phyloP scores from a whole-genome alignment of 108 stramenopile genomes.

The Aurantiochytrium sp. region DNA sequence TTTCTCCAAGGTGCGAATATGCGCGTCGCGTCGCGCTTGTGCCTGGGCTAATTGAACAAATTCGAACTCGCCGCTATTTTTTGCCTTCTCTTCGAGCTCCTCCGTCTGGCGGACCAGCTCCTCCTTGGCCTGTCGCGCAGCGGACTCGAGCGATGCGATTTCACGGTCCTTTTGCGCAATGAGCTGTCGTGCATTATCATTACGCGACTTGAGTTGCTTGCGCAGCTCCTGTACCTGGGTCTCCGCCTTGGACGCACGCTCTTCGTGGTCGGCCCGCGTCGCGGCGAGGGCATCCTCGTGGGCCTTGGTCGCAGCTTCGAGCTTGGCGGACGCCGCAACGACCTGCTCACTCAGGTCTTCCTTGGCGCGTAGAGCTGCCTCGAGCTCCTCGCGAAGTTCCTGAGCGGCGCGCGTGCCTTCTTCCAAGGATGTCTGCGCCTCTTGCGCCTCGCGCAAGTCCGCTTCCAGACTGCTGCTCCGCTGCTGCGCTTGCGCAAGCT shows the following conservation, averaged over 20 bases:
- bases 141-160: not conserved
- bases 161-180: not conserved
- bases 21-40: not conserved
- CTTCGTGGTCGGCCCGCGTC: not conserved
- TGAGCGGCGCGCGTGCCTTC: not conserved
- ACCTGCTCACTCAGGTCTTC: not conserved
- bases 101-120: not conserved
- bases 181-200: slow-evolving; percentile 10
- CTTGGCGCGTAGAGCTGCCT: not conserved
- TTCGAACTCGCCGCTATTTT: not conserved
- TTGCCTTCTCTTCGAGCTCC: not conserved
- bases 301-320: not conserved
- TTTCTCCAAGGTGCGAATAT: not conserved
- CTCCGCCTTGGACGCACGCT: not conserved
- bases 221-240: not conserved
- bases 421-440: not conserved
- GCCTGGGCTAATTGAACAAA: not conserved
- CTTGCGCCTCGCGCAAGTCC: not conserved
- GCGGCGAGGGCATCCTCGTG: not conserved
- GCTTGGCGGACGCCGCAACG: not conserved
- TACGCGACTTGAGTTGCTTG: not conserved
- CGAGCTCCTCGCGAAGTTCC: not conserved
- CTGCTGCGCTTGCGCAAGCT: not conserved
- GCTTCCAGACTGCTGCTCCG: not conserved
- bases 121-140: not conserved